phyloP scores from a whole-genome alignment of 805 yeast genomes.

The Ogataea nonfermentans region DNA sequence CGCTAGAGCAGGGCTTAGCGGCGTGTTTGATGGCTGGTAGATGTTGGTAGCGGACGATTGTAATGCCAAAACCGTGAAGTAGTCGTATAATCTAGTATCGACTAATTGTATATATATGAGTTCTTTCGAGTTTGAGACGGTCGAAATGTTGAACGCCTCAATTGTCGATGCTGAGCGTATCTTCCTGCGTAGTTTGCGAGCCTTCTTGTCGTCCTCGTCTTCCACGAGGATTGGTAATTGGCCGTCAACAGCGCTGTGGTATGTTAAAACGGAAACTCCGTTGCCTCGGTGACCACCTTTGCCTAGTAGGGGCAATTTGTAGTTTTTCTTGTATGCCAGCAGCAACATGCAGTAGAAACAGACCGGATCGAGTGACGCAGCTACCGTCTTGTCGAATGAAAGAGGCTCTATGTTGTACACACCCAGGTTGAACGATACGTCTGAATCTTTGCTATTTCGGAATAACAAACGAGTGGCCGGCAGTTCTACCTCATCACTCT shows the following conservation, averaged over 20 bases:
- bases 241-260: slow-evolving; percentile 47
- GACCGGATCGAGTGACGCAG: slow-evolving; percentile 57
- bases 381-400: slow-evolving; percentile 27
- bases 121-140: slow-evolving; percentile 34
- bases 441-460: slow-evolving; percentile 1
- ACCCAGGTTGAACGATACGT: slow-evolving; percentile 45
- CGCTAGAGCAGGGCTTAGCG: slow-evolving; percentile 7
- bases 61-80: slow-evolving; percentile 5
- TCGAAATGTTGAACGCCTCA: slow-evolving; percentile 36
- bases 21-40: slow-evolving; percentile 4
- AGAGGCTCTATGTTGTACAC: slow-evolving; percentile 46
- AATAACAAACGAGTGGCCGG: slow-evolving; percentile 2
- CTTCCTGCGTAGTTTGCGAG: slow-evolving; percentile 30
- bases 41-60: slow-evolving; percentile 5
- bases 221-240: slow-evolving; percentile 58
- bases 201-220: slow-evolving; percentile 37
- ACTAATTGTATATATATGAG: slow-evolving; percentile 39
- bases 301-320: slow-evolving; percentile 40
- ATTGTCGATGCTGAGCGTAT: slow-evolving; percentile 38
- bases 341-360: slow-evolving; percentile 48
- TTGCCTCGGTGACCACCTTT: slow-evolving; percentile 11
- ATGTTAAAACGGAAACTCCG: slow-evolving; percentile 42
- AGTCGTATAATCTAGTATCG: slow-evolving; percentile 49
- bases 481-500: slow-evolving; percentile 16
- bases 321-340: slow-evolving; percentile 42